These are phyloP conservation scores for Globisporangium splendens DNA, from an alignment of 352 stramenopile genomes.

Conservation along the genomic window DNA sequence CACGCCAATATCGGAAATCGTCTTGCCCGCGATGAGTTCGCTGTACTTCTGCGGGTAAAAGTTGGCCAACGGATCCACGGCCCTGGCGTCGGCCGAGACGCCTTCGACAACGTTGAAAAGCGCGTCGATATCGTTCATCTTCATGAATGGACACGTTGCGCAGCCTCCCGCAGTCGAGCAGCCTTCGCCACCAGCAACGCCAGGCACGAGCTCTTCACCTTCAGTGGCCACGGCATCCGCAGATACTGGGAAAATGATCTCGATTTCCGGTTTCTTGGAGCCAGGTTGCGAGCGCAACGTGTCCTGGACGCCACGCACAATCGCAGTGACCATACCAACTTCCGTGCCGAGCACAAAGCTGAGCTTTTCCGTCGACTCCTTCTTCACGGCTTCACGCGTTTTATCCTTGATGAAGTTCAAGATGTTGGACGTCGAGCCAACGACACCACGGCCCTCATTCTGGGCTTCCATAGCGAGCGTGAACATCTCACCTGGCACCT, in stretches of 20 bases:
- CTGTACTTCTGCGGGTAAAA: constrained; percentile 92
- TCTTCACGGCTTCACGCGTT: constrained; percentile 81
- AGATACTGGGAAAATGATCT: constrained; percentile 97
- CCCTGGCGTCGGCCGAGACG: constrained; percentile 30
- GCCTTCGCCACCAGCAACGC: constrained; percentile 91
- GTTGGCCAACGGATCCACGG: constrained; percentile 69
- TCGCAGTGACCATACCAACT: constrained; percentile 97
- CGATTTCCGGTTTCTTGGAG: constrained; percentile 76
- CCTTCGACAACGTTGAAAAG: constrained; percentile 89
- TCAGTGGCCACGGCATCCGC: constrained; percentile 89
- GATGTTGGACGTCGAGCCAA: constrained; percentile 97
- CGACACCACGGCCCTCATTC: constrained; percentile 86
- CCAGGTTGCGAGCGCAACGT: constrained; percentile 44
- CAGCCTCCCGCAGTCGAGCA: constrained; percentile 96
- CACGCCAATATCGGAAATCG: constrained; percentile 90
- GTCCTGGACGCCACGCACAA: constrained; percentile 92
- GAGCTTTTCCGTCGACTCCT: constrained; percentile 66
- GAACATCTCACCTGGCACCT: constrained; percentile 99
- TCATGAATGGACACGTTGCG: constrained; percentile 98
- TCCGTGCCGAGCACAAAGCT: constrained; percentile 96
- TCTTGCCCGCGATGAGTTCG: constrained; percentile 85
- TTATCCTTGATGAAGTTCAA: constrained; percentile 97
- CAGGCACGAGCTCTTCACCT: constrained; percentile 82
- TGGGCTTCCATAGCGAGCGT: constrained; percentile 95
- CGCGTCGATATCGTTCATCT: constrained; percentile 98